These are phyloP conservation scores for Alternaria novae-zelandiae DNA, from an alignment of 2,329 filamentous ascomycete genomes.

Conservation along the genomic window DNA sequence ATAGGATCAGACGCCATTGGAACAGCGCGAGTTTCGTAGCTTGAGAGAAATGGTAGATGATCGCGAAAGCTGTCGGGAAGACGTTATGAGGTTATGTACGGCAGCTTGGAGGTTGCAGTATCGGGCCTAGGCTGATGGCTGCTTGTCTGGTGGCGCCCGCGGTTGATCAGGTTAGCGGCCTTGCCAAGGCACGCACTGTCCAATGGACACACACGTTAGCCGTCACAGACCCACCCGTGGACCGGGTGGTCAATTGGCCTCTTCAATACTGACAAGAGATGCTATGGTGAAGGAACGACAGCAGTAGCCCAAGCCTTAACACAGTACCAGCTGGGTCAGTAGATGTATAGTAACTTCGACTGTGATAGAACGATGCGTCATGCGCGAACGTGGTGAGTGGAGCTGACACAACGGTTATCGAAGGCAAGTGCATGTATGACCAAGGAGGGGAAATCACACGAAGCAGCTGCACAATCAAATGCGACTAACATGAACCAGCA, in stretches of 20 bases:
- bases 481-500: neutral
- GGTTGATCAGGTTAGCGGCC: neutral
- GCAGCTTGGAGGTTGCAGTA: neutral
- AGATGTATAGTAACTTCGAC: neutral
- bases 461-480: neutral
- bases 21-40: neutral
- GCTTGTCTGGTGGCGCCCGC: neutral
- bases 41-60: neutral
- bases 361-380: neutral
- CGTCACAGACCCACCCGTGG: neutral
- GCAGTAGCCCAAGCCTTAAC: neutral
- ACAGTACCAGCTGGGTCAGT: too few relatives aligned
- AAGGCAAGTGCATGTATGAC: neutral
- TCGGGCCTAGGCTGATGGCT: neutral
- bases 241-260: too few relatives aligned
- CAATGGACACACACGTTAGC: neutral
- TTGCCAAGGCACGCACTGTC: neutral
- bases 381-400: neutral
- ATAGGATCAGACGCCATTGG: slow-evolving; percentile 1
- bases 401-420: neutral
- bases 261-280: too few relatives aligned
- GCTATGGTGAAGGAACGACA: neutral
- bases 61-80: neutral
- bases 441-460: neutral
- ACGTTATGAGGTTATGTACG: neutral